Base-by-base conservation (phyloP, 495 filamentous ascomycete species). In the Trichoderma orchidacearum region DNA sequence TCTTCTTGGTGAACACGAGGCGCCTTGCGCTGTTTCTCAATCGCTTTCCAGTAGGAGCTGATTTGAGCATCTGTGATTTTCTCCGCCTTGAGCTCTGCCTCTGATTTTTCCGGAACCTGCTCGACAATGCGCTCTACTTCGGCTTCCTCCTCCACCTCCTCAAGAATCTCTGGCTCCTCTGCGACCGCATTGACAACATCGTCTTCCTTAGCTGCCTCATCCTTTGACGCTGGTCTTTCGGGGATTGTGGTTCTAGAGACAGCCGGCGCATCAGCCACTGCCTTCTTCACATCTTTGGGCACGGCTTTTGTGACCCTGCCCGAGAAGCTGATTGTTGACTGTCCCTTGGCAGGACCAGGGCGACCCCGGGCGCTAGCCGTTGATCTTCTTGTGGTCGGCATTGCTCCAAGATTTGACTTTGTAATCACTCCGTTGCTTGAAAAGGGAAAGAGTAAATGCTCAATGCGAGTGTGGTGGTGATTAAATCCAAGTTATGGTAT, bases 271-370 rank as follows among this genome's bases (percentile, higher is more conserved):
- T 74, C 65, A 7, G 65, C 35, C 51, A 58, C 56, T 2, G 66
- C 58, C 18, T 78, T 68, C 48, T 76, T 76, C 56, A 71, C 59
- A 2, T 75, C 69, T 62, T 86, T 85, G 34, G 76, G 59, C 4
- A 77, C 71, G 54, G 76, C 60, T 70, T 95, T 95, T 63, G 86
- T 90, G 58, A 94, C 81, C 66, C 82, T 80, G 69, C 77, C 75
- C 65, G 81, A 72, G 69, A 95, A 95, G 58, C 84, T 82, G 59
- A 95, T 80, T 15, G 83, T 90, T 3, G 83, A 74, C 66, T 96
- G 90, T 53, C 70, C 65, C 30, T 68, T 69, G 53, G 64, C 61
- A 50, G 67, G 64, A 45, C 70, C 63, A 52, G 70, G 64, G 59
- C 64, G 65, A 59, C 73, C 72, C 55, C 71, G 66, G 51, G 72